Percentiles rank a stretch among this genome's conserved stretches.
Evolutionary conservation across 164 flowering plant species (phyloP).

Genomic region (Malania oleifera): DNA sequence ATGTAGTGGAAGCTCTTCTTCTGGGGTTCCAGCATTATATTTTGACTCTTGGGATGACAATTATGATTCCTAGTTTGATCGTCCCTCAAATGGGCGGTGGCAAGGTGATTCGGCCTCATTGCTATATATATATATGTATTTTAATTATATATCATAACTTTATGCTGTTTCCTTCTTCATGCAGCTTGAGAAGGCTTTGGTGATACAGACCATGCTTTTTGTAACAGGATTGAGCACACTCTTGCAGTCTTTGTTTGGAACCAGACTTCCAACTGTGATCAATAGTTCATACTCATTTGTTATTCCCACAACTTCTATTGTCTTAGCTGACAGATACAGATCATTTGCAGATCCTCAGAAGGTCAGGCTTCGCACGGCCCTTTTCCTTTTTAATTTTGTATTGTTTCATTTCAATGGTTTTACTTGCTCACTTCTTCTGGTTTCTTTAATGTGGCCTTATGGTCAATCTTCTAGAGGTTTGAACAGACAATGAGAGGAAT

Average conservation of each 20-base stretch:
- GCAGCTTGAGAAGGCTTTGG: slow-evolving; percentile 54
- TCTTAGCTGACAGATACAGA: slow-evolving; percentile 28
- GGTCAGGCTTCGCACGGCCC: slow-evolving; percentile 20
- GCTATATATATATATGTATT: too few species aligned
- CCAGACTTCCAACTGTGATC: slow-evolving; percentile 53
- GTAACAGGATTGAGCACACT: slow-evolving; percentile 61
- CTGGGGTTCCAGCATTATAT: too few species aligned
- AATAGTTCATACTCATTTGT: slow-evolving; percentile 56
- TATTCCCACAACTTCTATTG: slow-evolving; percentile 40
- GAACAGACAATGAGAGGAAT: slow-evolving; percentile 52
- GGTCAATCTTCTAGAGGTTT: slow-evolving; percentile 41
- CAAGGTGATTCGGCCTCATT: too few species aligned
- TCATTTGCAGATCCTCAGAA: slow-evolving; percentile 25
- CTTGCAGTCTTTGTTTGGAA: slow-evolving; percentile 57
- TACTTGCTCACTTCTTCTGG: neutral
- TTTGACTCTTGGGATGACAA: too few species aligned
- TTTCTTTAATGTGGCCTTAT: neutral
- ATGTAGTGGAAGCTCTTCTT: too few species aligned
- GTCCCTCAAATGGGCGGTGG: too few species aligned
- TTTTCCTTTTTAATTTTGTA: neutral
- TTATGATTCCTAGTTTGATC: too few species aligned
- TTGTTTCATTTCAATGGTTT: too few species aligned
- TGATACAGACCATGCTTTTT: slow-evolving; percentile 55
- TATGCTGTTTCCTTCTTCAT: neutral
- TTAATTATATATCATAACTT: too few species aligned